Evolutionary conservation across 345 rosid genomes (phyloP), one percentile per base, ranked within the genome.

Genomic region (Corchorus capsularis): DNA sequence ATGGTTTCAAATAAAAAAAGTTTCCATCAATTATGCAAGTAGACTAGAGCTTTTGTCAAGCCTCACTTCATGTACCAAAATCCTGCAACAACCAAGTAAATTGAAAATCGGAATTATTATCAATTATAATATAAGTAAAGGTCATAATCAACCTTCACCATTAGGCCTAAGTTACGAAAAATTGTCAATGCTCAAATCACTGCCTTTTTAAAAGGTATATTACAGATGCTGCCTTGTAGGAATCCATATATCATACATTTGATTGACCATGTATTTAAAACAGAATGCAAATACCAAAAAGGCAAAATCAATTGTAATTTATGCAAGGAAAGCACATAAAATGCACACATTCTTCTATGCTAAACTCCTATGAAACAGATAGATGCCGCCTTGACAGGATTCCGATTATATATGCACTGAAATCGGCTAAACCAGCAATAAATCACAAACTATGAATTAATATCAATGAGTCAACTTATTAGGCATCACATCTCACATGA

Each of bases 1-100:
- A 27, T 27, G 27, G 27, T 27, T 27, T 27, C 27, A 27, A 27
- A 60, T 35, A 73, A 8, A 17, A 32, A 27, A 60, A 10, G 54
- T 20, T 56, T n/a, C 56, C 67, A 45, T 15, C 43, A 10, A 43
- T 2, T 46, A 46, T 5, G 54, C 15, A 15, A 46, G 13, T 39
- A 46, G 12, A 45, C 14, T 8, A 43, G n/a, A 39, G 22, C 73
- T 15, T 27, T 60, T 15, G 27, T 35, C 57, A 3, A 50, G 46
- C 60, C 46, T 67, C 16, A 12, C 1, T 16, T 22, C 15, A 32
- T 13, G 27, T 52, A 43, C 9, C 34, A 52, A 15, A 32, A 34
- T 34, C 60, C 73, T 69, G 75, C 64, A 55, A 56, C 49, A 19
- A 12, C 50, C 13, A 41, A 20, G 46, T 4, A 17, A 69, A 69